Base-by-base conservation (phyloP, 1,139 yeast genomes). In the Suhomyces anneliseae region DNA sequence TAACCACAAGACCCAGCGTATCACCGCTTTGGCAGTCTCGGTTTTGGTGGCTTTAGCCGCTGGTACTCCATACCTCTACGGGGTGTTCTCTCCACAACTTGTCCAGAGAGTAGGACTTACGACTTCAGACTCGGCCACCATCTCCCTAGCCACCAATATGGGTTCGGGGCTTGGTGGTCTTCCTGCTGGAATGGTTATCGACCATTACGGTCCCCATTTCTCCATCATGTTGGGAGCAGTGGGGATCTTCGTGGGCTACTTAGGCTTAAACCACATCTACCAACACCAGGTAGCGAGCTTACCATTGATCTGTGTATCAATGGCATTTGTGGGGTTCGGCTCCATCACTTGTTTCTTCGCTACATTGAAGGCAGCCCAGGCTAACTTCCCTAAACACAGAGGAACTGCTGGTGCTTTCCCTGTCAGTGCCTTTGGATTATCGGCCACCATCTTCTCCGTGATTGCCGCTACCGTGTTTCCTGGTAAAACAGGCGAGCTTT, bases 1-100 rank as follows among this genome's bases (percentile, higher is more conserved):
- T 14, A 31, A 47, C 7, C 53, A 53, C 39, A 40, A 50, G 32
- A 49, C 56, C 11, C 46, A 47, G 34, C 45, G 59, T n/a, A 47
- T 56, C 39, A 27, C 49, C 14, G 47, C 58, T 6, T 47, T 55
- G 48, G 46, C 47, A 32, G 59, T 59, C 15, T 61, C 70, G 11
- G 59, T 72, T n/a, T 60, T 72, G 36, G 69, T 74, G 32, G 64
- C 76, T 1, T 53, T 75, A 40, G 78, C 74, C 1, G 62, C 90
- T 3, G 92, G 93, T 0, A 85, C 92, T 1, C 87, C 89, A 0
- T 86, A 85, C 58, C 67, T 85, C 24, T 87, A 82, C 59, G 87
- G 92, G 1, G 81, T 82, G 11, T 87, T 82, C 60, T 82, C 89
- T 2, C 92, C 92, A 2, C 90, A 86, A 59, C 66, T 86, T 52